Conservation (phyloP, 2,329 filamentous ascomycete species). For the Xylariaceae sp. region DNA sequence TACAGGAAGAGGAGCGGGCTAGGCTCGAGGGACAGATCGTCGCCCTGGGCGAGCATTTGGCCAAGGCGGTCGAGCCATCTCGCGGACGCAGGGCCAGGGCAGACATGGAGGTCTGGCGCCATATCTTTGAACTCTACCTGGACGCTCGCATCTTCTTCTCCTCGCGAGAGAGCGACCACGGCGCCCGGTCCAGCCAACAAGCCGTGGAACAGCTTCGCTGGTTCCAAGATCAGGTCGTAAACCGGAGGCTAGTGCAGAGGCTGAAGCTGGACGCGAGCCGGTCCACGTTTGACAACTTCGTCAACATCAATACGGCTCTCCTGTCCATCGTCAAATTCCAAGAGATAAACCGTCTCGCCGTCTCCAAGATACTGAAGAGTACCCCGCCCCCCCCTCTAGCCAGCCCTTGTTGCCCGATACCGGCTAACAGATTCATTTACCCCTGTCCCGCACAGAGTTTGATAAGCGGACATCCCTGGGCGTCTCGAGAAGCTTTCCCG, state of each 20-base stretch:
- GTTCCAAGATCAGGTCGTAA: constrained; percentile 64
- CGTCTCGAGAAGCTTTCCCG: constrained; percentile 58
- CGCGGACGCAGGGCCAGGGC: constrained; percentile 52
- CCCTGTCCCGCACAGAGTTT: constrained; percentile 62
- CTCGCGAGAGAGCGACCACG: constrained; percentile 64
- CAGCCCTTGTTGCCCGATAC: no score
- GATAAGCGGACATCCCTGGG: constrained; percentile 77
- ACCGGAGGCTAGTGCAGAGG: constrained; percentile 50
- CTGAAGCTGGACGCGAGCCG: constrained; percentile 64
- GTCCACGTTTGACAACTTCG: constrained; percentile 60
- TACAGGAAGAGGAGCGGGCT: constrained; percentile 62
- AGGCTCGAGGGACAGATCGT: constrained; percentile 59
- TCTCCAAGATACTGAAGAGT: constrained; percentile 84
- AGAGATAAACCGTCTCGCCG: constrained; percentile 73
- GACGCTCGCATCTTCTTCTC: constrained; percentile 80
- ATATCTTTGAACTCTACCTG: constrained; percentile 76
- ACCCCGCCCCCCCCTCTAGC: constrained; percentile 23
- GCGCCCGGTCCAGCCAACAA: constrained; percentile 57
- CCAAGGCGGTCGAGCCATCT: constrained; percentile 58
- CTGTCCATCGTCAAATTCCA: constrained; percentile 78
- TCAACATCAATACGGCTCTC: constrained; percentile 68
- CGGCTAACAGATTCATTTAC: no score
- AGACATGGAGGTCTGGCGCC: constrained; percentile 71
- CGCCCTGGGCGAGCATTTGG: constrained; percentile 59
- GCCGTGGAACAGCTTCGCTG: constrained; percentile 64